A percentile compares a stretch with the other conserved stretches of the same genome.
Evolutionary conservation across 495 filamentous ascomycete species (phyloP).

Genomic region (Aspergillus panamensis): DNA sequence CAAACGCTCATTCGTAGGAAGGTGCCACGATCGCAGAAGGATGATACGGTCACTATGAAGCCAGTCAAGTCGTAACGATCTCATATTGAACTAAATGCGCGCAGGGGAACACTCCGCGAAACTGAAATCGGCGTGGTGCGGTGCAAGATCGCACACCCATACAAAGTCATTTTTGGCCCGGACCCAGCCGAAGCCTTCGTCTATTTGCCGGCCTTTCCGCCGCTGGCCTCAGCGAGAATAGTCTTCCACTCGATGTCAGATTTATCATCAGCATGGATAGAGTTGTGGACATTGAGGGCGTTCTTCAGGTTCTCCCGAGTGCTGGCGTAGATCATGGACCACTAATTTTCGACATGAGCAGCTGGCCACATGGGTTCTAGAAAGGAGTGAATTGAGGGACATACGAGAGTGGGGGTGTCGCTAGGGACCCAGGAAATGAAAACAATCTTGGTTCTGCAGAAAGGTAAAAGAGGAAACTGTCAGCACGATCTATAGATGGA

Average conservation of each 20-base stretch:
- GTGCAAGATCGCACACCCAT: conserved; percentile 20
- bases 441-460: conserved; percentile 82
- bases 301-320: conserved; percentile 92
- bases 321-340: conserved; percentile 91
- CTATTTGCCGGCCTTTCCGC: conserved; percentile 56
- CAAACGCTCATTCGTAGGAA: conserved; percentile 19
- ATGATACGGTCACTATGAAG: conserved; percentile 22
- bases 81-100: conserved; percentile 44
- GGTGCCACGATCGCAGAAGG: conserved; percentile 22
- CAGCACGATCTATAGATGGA: neutral
- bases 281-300: conserved; percentile 70
- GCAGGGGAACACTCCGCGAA: conserved; percentile 28
- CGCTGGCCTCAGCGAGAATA: conserved; percentile 75
- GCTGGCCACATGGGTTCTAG: neutral
- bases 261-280: conserved; percentile 90
- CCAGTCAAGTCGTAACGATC: conserved; percentile 40
- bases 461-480: conserved; percentile 2
- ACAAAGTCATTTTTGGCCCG: conserved; percentile 32
- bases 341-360: conserved; percentile 32
- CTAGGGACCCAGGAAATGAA: conserved; percentile 93
- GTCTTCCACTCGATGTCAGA: conserved; percentile 84
- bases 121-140: conserved; percentile 18
- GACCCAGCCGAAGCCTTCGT: conserved; percentile 38
- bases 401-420: conserved; percentile 76
- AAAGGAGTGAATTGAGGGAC: conserved; percentile 26